A percentile compares a stretch with the other conserved stretches of the same genome.
Conservation (phyloP, 352 stramenopile genomes). For the Globisporangium rhizosaccharum region DNA sequence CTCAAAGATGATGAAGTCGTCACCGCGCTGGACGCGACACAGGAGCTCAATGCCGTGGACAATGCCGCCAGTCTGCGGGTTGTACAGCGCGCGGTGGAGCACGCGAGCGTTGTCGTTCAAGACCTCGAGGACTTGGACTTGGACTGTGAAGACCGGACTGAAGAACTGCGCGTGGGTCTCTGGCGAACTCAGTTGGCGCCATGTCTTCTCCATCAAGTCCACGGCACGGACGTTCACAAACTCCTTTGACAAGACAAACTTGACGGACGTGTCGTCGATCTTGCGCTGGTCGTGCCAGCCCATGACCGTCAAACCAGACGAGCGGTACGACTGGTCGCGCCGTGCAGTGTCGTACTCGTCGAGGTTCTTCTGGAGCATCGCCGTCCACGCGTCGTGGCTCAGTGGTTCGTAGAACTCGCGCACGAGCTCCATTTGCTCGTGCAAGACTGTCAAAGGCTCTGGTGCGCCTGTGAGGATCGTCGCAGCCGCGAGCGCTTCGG, state of each 20-base stretch:
- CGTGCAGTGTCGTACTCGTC: conserved; percentile 23
- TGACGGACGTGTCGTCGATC: conserved; percentile 29
- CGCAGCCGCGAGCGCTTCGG: neutral
- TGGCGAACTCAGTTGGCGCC: conserved; percentile 21
- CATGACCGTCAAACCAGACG: conserved; percentile 35
- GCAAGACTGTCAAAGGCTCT: neutral
- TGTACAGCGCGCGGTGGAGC: conserved; percentile 53
- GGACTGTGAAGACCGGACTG: conserved; percentile 27
- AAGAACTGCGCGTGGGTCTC: conserved; percentile 36
- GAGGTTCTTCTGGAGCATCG: conserved; percentile 21
- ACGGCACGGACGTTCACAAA: conserved; percentile 28
- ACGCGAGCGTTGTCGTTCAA: conserved; percentile 45
- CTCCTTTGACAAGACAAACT: conserved; percentile 43
- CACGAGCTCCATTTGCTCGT: conserved; percentile 37
- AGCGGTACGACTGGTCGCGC: conserved; percentile 22
- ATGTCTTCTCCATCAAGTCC: conserved; percentile 36
- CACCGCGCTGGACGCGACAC: conserved; percentile 34
- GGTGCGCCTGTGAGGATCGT: neutral
- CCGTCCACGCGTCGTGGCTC: conserved; percentile 9
- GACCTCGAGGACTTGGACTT: conserved; percentile 48
- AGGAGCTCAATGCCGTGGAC: conserved; percentile 52
- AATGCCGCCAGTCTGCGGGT: conserved; percentile 44
- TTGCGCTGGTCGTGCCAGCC: conserved; percentile 46
- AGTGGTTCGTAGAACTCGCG: conserved; percentile 35
- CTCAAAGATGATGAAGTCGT: conserved; percentile 53